Conservation (phyloP, 257 asterid species). For the Solanum neorickii region DNA sequence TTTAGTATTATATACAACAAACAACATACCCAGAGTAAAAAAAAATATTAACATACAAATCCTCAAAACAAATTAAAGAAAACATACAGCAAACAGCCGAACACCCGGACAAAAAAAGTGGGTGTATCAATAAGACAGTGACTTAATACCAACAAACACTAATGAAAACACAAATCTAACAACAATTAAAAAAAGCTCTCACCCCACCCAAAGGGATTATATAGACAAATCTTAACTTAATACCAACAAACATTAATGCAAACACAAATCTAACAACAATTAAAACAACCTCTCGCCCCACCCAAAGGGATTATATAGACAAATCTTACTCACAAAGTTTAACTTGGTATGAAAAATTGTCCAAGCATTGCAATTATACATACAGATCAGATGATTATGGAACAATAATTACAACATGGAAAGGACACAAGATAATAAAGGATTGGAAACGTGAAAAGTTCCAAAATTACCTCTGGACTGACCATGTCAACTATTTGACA, state of each 20-base stretch:
- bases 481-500: constrained; percentile 99
- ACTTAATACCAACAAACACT: not conserved
- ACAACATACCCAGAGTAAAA: not conserved
- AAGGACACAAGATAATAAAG: not conserved
- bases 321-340: not conserved
- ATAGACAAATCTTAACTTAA: not conserved
- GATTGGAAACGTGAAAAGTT: not conserved
- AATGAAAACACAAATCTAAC: not conserved
- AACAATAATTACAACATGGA: not conserved
- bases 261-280: not conserved
- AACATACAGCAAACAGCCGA: not conserved
- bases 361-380: not conserved
- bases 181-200: not conserved
- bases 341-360: not conserved
- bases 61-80: not conserved
- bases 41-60: not conserved
- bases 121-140: not conserved
- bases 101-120: not conserved
- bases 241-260: not conserved
- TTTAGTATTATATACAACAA: not conserved
- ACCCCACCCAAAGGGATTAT: not conserved
- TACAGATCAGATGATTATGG: not conserved
- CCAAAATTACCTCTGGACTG: constrained; percentile 66
- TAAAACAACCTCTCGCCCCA: not conserved
- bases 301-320: not conserved